Conservation (phyloP, 768 basidiomycete genomes). For the Tylopilus vinaceipallidus region DNA sequence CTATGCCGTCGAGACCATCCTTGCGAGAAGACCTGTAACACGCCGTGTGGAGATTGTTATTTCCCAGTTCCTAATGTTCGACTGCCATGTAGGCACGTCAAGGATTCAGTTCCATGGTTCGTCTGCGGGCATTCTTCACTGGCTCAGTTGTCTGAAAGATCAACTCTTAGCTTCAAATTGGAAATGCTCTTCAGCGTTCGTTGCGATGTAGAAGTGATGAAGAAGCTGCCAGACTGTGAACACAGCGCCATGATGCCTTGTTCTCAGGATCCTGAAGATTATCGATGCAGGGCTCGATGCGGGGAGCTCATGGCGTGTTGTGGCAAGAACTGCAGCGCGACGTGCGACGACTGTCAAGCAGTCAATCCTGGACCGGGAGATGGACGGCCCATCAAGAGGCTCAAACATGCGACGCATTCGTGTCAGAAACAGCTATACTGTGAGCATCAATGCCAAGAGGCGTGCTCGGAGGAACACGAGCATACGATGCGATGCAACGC, state of each 20-base stretch:
- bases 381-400: slow-evolving; percentile 22
- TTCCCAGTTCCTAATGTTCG: slow-evolving; percentile 45
- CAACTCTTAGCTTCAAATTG: slow-evolving; percentile 40
- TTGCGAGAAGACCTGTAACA: slow-evolving; percentile 50
- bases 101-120: slow-evolving; percentile 48
- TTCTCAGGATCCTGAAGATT: slow-evolving; percentile 38
- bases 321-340: slow-evolving; percentile 44
- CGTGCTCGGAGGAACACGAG: slow-evolving; percentile 50
- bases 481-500: slow-evolving; percentile 47
- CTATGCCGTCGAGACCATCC: slow-evolving; percentile 59
- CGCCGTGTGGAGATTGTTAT: slow-evolving; percentile 50
- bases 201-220: slow-evolving; percentile 45
- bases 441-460: slow-evolving; percentile 48
- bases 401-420: slow-evolving; percentile 41
- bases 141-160: neutral
- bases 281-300: slow-evolving; percentile 44
- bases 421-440: slow-evolving; percentile 57
- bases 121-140: slow-evolving; percentile 1
- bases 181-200: slow-evolving; percentile 42
- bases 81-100: slow-evolving; percentile 59
- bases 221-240: slow-evolving; percentile 51
- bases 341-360: slow-evolving; percentile 50
- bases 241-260: slow-evolving; percentile 50
- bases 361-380: slow-evolving; percentile 1
- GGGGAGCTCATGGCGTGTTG: slow-evolving; percentile 50